These are phyloP conservation scores for Aspergillus fumigatiaffinis DNA, from an alignment of 2,329 filamentous ascomycete genomes.

Conservation along the genomic window DNA sequence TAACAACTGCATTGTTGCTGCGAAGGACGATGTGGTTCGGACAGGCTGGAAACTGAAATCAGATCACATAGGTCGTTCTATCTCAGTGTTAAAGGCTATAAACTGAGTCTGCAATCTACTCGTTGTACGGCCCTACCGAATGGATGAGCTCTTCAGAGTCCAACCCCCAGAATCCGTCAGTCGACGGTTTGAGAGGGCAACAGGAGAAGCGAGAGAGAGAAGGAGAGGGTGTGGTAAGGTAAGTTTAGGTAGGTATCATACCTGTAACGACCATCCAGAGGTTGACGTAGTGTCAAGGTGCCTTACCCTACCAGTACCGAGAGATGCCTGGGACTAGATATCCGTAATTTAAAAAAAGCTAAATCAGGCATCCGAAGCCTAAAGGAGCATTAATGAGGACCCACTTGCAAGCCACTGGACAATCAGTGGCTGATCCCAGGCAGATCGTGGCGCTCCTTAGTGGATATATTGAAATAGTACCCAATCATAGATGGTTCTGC, in stretches of 20 bases:
- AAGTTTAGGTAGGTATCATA: not conserved
- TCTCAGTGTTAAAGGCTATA: not conserved
- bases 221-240: not conserved
- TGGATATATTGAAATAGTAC: not conserved
- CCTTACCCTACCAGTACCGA: not conserved
- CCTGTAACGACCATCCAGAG: not conserved
- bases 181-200: not conserved
- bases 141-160: not conserved
- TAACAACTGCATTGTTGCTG: not conserved
- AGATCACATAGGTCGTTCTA: not conserved
- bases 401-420: not conserved
- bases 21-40: not conserved
- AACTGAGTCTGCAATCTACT: not conserved
- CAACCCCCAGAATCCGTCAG: not conserved
- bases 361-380: not conserved
- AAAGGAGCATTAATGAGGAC: not conserved
- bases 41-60: not conserved
- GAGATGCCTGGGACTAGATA: too few relatives aligned
- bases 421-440: not conserved
- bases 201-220: not conserved
- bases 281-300: not conserved
- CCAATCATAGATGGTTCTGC: not conserved
- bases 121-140: not conserved
- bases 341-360: not conserved
- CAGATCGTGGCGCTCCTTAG: not conserved